These are phyloP conservation scores for Calonectria crousiana DNA, from an alignment of 2,329 filamentous ascomycete genomes.

Conservation along the genomic window DNA sequence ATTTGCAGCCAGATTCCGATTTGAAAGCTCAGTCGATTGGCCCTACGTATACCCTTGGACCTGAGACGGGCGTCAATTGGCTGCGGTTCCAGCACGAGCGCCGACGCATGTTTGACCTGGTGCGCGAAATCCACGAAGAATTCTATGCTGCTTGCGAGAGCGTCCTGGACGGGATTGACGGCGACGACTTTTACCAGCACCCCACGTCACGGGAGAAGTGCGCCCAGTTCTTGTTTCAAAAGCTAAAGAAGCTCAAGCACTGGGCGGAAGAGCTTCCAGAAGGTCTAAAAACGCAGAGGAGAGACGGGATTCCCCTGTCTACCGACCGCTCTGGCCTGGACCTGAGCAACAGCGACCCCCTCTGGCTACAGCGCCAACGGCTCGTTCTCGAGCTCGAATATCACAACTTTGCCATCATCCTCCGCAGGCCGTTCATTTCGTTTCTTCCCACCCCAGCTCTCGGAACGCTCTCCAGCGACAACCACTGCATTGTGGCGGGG, in stretches of 20 bases:
- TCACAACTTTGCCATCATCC: constrained; percentile 52
- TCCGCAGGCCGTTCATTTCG: constrained; percentile 55
- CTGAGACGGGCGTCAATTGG: constrained; percentile 33
- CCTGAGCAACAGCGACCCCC: constrained; percentile 50
- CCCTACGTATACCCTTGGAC: constrained; percentile 32
- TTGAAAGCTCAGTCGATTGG: constrained; percentile 24
- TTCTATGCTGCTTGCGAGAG: constrained; percentile 31
- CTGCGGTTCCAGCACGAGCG: constrained; percentile 38
- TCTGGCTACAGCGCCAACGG: constrained; percentile 57
- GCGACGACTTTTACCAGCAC: constrained; percentile 40
- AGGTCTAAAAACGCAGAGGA: constrained; percentile 52
- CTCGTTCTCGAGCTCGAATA: constrained; percentile 58
- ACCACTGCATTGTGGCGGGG: constrained; percentile 38
- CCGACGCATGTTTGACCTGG: constrained; percentile 28
- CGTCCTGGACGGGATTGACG: constrained; percentile 28
- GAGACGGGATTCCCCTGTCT: constrained; percentile 51
- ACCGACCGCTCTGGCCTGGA: constrained; percentile 49
- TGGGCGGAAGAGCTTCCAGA: constrained; percentile 50
- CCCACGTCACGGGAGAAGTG: constrained; percentile 41
- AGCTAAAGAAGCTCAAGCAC: constrained; percentile 44
- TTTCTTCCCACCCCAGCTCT: constrained; percentile 48
- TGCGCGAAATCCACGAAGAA: constrained; percentile 33
- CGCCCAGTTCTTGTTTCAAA: constrained; percentile 44
- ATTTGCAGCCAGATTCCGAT: constrained; percentile 23
- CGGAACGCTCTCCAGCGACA: constrained; percentile 42